phyloP scores from a whole-genome alignment of 257 asterid genomes.

The Scutellaria minor region DNA sequence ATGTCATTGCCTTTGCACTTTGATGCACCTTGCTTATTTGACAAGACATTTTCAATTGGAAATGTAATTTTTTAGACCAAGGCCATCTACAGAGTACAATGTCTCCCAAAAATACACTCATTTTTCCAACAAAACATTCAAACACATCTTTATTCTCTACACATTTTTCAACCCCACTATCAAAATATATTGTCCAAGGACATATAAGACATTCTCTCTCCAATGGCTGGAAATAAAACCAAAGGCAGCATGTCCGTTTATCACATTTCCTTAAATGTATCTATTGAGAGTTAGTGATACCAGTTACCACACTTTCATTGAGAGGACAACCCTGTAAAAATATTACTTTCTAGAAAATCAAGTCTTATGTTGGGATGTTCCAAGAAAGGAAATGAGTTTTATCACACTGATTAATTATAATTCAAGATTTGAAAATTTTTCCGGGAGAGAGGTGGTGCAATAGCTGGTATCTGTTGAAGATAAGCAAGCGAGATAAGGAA shows the following conservation, averaged over 20 bases:
- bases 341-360: not conserved
- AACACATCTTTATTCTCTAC: not conserved
- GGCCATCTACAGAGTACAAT: not conserved
- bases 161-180: not conserved
- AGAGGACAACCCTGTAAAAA: not conserved
- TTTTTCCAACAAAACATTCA: not conserved
- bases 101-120: not conserved
- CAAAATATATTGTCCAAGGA: not conserved
- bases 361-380: not conserved
- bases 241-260: not conserved
- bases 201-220: not conserved
- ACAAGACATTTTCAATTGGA: not conserved
- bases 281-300: not conserved
- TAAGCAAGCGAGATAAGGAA: conserved; percentile 3
- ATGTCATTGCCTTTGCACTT: no score
- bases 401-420: no score
- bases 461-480: not conserved
- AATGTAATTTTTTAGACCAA: not conserved
- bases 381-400: not conserved
- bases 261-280: not conserved
- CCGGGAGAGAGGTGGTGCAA: conserved; percentile 1
- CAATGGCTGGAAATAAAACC: not conserved
- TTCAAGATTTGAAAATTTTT: not conserved
- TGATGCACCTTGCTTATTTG: no score
- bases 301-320: not conserved